A percentile compares a stretch with the other conserved stretches of the same genome.
Conservation (phyloP, 1,284 basidiomycete species). For the Trichosporon sp. region DNA sequence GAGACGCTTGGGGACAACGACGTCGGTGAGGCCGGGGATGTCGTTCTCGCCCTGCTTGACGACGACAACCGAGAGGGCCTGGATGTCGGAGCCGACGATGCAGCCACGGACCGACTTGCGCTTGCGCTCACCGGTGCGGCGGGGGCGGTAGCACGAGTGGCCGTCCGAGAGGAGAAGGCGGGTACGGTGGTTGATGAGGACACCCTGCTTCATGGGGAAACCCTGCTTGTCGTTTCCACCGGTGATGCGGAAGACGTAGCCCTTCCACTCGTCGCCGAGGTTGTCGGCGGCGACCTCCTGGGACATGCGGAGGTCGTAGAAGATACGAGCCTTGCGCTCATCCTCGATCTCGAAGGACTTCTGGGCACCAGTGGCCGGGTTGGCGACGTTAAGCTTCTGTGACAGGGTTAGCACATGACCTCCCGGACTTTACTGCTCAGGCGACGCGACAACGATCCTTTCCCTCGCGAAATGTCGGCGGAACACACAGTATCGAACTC, state of each 20-base stretch:
- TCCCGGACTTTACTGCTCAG: neutral
- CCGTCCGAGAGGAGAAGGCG: constrained; percentile 90
- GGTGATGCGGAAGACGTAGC: constrained; percentile 95
- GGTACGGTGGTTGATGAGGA: constrained; percentile 92
- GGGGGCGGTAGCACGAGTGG: constrained; percentile 95
- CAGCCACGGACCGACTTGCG: constrained; percentile 98
- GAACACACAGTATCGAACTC: neutral
- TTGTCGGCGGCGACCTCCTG: constrained; percentile 88
- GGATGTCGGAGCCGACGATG: constrained; percentile 95
- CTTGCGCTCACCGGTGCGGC: constrained; percentile 93
- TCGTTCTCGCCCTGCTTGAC: constrained; percentile 96
- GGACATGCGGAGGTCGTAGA: constrained; percentile 94
- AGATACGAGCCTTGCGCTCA: constrained; percentile 87
- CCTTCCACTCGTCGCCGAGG: constrained; percentile 95
- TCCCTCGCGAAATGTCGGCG: neutral
- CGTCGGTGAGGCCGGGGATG: constrained; percentile 90
- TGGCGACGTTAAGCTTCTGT: constrained; percentile 98
- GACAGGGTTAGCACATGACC: constrained; percentile 11
- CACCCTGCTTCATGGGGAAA: constrained; percentile 89
- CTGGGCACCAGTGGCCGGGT: constrained; percentile 94
- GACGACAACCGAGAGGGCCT: constrained; percentile 89
- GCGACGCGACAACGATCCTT: neutral
- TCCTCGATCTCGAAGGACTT: constrained; percentile 94
- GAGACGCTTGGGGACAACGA: constrained; percentile 89
- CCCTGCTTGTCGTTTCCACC: constrained; percentile 64